Conservation (phyloP, 176 grass and related monocot genomes). For the Triticum turgidum region DNA sequence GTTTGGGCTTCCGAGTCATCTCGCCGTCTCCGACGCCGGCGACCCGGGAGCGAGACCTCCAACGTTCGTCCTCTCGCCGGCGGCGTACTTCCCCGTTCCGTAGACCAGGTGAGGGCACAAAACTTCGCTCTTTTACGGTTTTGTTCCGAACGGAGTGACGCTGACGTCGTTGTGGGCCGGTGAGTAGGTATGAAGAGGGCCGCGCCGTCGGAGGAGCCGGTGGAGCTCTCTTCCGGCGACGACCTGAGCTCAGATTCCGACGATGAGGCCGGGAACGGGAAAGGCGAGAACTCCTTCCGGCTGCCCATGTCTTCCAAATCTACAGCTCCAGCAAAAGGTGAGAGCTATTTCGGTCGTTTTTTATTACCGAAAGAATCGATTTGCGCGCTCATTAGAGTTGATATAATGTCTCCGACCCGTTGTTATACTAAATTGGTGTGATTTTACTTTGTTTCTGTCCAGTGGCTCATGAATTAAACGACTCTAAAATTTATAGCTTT, state of each 20-base stretch:
- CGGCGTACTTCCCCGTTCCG: background rate
- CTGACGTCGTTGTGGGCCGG: background rate
- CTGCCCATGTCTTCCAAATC: constrained; percentile 43
- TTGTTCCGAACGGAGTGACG: background rate
- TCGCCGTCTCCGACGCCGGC: constrained; percentile 19
- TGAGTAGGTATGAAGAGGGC: constrained; percentile 75
- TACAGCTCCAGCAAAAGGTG: constrained; percentile 36
- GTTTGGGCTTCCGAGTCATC: background rate
- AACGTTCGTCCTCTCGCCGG: background rate
- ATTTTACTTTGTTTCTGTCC: background rate
- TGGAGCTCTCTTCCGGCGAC: constrained; percentile 45
- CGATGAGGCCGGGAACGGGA: constrained; percentile 22
- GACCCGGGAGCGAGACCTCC: background rate
- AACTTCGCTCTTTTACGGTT: background rate
- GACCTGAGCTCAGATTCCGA: constrained; percentile 64
- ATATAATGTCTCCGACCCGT: background rate
- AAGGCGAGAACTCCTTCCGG: constrained; percentile 31
- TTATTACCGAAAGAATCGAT: background rate
- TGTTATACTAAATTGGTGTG: background rate
- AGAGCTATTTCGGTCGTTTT: background rate
- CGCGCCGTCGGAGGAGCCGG: constrained; percentile 45
- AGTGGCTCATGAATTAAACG: no score
- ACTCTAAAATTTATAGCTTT: background rate
- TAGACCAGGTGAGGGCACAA: background rate
- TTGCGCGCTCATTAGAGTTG: background rate